Base-by-base conservation (phyloP, 192 early-diverging fungal species). In the Glomus cerebriforme region DNA sequence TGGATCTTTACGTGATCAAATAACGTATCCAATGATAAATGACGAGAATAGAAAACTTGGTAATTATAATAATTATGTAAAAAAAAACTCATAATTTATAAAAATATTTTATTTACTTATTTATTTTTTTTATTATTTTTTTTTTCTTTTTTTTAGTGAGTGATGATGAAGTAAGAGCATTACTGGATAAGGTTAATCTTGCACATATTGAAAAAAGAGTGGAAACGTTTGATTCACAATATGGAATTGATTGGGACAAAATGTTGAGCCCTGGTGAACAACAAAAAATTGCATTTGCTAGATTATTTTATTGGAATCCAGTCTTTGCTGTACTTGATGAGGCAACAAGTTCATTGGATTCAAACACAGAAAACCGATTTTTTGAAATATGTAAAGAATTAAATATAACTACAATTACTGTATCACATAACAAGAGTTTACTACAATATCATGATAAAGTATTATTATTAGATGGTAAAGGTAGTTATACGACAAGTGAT, bases 371-470 rank as follows among this genome's bases (percentile, higher is more conserved):
- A 74, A 73, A 76, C 2, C 71, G 79, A 31, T 84, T 94, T 49
- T 95, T 94, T 81, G 84, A 81, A 24, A 79, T 84, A 17, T 83
- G 90, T 31, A 87, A 90, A 54, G 84, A 91, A 37, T 79, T 85
- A 3, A 92, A 90, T 1, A 94, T 97, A 75, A 96, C 97, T 1
- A 82, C 96, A 8, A 90, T 98, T n/a, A 95, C 96, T 15, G 93
- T 99, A 29, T 93, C 92, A 6, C 98, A 99, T 77, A 89, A 95
- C 58, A 59, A 47, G 26, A 69, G 43, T 24, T 69, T 85, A 70
- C 77, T 81, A 47, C 31, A 66, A 43, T 83, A 75, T 65, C 85
- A 85, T 59, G 78, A 80, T 58, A 79, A 82, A 27, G 73, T 79
- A 73, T 68, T 85, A 64, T 43, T 64, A 24, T 68, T 85, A 10